Percentiles rank a stretch among this genome's conserved stretches.
Conservation (phyloP, 169 alveolate genomes). For the Amoebophrya sp. region DNA sequence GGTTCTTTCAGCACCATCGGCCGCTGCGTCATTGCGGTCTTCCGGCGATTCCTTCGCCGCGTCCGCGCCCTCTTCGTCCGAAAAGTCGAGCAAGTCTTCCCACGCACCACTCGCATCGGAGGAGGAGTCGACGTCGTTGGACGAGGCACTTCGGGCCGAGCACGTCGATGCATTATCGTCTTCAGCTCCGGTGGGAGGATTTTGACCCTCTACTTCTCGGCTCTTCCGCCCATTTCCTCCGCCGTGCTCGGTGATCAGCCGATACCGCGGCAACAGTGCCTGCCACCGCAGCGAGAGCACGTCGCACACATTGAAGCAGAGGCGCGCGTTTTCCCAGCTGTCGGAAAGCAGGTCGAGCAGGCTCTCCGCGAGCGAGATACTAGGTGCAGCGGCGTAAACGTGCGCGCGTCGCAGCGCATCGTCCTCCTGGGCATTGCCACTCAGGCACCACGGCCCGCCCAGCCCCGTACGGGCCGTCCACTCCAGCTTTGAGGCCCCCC, state of each 20-base stretch:
- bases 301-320: slow-evolving; percentile 24
- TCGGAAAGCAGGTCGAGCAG: slow-evolving; percentile 17
- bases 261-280: slow-evolving; percentile 17
- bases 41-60: too few relatives aligned
- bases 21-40: background rate
- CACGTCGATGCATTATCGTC: too few relatives aligned
- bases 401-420: slow-evolving; percentile 17
- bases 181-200: too few relatives aligned
- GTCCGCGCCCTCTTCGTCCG: too few relatives aligned
- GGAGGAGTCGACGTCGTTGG: too few relatives aligned
- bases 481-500: background rate
- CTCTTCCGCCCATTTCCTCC: too few relatives aligned
- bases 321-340: background rate
- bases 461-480: slow-evolving; percentile 17
- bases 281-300: slow-evolving; percentile 23
- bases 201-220: too few relatives aligned
- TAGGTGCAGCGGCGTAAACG: background rate
- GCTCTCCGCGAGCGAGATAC: slow-evolving; percentile 20
- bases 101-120: too few relatives aligned
- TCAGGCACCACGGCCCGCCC: slow-evolving; percentile 32
- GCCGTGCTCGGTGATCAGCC: too few relatives aligned
- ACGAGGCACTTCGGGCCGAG: too few relatives aligned
- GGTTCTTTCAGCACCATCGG: background rate
- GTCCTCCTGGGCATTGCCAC: slow-evolving; percentile 10
- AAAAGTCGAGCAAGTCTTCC: too few relatives aligned